These are phyloP conservation scores for Candida wancherniae DNA, from an alignment of 805 yeast species.

Conservation along the genomic window DNA sequence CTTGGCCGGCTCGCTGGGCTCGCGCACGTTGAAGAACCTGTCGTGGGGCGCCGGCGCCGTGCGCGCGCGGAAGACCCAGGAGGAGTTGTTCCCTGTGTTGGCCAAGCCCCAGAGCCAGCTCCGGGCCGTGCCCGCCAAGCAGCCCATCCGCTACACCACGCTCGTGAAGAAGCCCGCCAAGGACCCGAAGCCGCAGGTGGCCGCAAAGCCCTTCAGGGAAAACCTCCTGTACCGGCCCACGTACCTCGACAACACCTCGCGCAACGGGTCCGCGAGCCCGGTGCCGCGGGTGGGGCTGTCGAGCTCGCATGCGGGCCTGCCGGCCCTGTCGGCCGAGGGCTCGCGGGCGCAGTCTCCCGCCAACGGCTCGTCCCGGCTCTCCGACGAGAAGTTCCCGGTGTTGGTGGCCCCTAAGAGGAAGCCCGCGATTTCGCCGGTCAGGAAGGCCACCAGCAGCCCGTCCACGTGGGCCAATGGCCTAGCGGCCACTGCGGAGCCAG, in stretches of 20 bases:
- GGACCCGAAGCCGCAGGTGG: slow-evolving; percentile 8
- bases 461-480: slow-evolving; percentile 16
- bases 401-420: slow-evolving; percentile 36
- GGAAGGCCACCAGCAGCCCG: slow-evolving; percentile 31
- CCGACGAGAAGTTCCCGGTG: slow-evolving; percentile 45
- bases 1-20: slow-evolving; percentile 25
- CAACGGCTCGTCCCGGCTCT: slow-evolving; percentile 18
- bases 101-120: slow-evolving; percentile 25
- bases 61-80: slow-evolving; percentile 5
- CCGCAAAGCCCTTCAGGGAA: slow-evolving; percentile 17
- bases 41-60: slow-evolving; percentile 24
- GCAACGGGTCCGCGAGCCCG: slow-evolving; percentile 28
- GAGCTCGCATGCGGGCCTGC: background rate
- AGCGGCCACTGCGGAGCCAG: slow-evolving; percentile 5
- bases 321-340: slow-evolving; percentile 2
- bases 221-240: slow-evolving; percentile 25
- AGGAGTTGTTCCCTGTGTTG: slow-evolving; percentile 34
- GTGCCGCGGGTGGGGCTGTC: slow-evolving; percentile 12
- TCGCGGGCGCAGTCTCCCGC: slow-evolving; percentile 20
- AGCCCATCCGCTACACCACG: slow-evolving; percentile 33
- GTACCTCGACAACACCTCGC: slow-evolving; percentile 24
- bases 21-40: slow-evolving; percentile 10
- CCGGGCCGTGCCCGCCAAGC: slow-evolving; percentile 12
- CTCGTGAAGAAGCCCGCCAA: slow-evolving; percentile 21
- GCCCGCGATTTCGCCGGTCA: slow-evolving; percentile 52